Evolutionary conservation across 805 yeast species (phyloP).

Genomic region (Zygotorulaspora chibaensis): DNA sequence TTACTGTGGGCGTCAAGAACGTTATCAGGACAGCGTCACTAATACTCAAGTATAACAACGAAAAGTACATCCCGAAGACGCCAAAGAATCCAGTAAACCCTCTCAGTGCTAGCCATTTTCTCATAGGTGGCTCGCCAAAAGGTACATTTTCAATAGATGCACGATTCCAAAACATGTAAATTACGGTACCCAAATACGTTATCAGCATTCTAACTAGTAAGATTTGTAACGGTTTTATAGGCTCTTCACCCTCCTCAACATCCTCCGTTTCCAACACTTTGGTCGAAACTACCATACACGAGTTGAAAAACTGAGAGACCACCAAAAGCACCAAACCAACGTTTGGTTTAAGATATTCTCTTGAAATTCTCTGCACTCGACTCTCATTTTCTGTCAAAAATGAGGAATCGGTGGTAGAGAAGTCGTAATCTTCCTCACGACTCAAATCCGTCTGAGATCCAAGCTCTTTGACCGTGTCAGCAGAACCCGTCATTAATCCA

Average conservation of each 20-base stretch:
- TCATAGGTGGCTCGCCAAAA: conserved; percentile 59
- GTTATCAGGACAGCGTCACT: conserved; percentile 81
- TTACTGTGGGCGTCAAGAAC: conserved; percentile 70
- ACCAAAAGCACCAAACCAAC: conserved; percentile 56
- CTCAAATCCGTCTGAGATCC: conserved; percentile 1
- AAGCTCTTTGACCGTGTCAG: background rate
- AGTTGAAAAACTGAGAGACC: conserved; percentile 66
- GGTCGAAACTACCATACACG: conserved; percentile 71
- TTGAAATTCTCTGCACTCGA: conserved; percentile 8
- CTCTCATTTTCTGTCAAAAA: conserved; percentile 1
- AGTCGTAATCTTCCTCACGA: background rate
- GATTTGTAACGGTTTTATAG: conserved; percentile 75
- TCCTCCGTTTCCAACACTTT: conserved; percentile 64
- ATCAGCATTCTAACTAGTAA: conserved; percentile 71
- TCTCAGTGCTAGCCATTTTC: conserved; percentile 52
- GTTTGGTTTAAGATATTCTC: conserved; percentile 33
- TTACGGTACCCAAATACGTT: conserved; percentile 56
- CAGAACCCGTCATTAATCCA: background rate
- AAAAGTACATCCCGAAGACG: conserved; percentile 72
- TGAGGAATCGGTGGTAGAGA: background rate
- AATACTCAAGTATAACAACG: conserved; percentile 66
- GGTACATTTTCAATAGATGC: conserved; percentile 52
- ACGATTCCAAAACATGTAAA: conserved; percentile 49
- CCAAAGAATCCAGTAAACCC: conserved; percentile 77
- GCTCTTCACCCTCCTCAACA: conserved; percentile 38